Conservation (phyloP, 1,284 basidiomycete genomes). For the Mycena citricolor region DNA sequence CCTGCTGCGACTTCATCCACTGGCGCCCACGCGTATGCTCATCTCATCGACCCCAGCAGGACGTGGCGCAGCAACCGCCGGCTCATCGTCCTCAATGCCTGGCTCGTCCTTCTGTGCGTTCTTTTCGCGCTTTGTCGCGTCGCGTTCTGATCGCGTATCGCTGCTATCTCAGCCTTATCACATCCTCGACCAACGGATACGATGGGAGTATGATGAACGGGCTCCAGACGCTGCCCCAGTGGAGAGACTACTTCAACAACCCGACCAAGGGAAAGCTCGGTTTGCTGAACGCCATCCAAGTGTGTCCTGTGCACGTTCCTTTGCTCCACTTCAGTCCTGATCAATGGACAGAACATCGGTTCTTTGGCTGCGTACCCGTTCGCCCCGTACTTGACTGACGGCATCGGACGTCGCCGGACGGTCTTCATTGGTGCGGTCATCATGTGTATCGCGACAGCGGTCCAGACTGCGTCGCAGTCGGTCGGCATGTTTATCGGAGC, state of each 20-base stretch:
- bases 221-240: constrained; percentile 40
- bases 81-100: constrained; percentile 47
- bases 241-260: constrained; percentile 40
- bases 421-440: constrained; percentile 53
- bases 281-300: constrained; percentile 67
- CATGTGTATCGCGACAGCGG: constrained; percentile 53
- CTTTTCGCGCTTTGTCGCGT: too few species aligned
- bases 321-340: background rate
- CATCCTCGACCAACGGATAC: constrained; percentile 53
- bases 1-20: constrained; percentile 45
- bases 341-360: constrained; percentile 51
- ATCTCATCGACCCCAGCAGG: constrained; percentile 60
- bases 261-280: constrained; percentile 50
- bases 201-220: constrained; percentile 72
- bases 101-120: constrained; percentile 52
- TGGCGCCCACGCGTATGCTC: constrained; percentile 40
- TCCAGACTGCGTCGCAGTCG: constrained; percentile 60
- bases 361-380: constrained; percentile 56
- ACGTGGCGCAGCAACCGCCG: constrained; percentile 74
- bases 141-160: constrained; percentile 1
- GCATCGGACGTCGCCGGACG: constrained; percentile 52
- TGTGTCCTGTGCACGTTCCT: constrained; percentile 26
- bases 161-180: constrained; percentile 51
- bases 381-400: constrained; percentile 62
- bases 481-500: constrained; percentile 72